These are phyloP conservation scores for Echria macrotheca DNA, from an alignment of 495 filamentous ascomycete species.

Conservation along the genomic window DNA sequence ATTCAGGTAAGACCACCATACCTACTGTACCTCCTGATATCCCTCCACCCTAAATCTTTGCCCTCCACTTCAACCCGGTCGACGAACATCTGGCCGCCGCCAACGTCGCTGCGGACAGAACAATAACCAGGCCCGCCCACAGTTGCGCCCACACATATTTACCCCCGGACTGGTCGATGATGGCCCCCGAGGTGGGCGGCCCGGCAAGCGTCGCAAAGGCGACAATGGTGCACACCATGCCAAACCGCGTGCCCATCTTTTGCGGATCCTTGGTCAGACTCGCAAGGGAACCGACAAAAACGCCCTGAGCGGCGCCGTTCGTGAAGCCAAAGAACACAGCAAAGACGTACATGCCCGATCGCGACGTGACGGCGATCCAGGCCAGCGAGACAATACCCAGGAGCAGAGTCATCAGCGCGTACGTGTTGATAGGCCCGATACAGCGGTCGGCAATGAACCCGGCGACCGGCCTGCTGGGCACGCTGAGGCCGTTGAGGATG, in stretches of 20 bases:
- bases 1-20: too few species aligned
- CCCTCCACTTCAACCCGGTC: conserved; percentile 21
- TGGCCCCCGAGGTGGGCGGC: conserved; percentile 39
- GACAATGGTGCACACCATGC: conserved; percentile 39
- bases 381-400: conserved; percentile 32
- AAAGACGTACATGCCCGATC: conserved; percentile 38
- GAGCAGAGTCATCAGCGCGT: conserved; percentile 23
- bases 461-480: conserved; percentile 32
- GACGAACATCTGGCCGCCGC: conserved; percentile 13
- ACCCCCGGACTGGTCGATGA: conserved; percentile 34
- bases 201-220: conserved; percentile 39
- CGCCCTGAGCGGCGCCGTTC: conserved; percentile 35
- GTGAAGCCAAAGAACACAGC: conserved; percentile 36
- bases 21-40: too few species aligned
- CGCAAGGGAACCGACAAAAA: conserved; percentile 33
- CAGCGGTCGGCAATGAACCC: conserved; percentile 37
- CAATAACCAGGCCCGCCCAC: conserved; percentile 36
- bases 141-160: conserved; percentile 36
- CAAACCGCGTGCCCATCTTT: conserved; percentile 41
- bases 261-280: conserved; percentile 34
- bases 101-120: conserved; percentile 22
- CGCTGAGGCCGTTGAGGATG: conserved; percentile 37
- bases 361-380: conserved; percentile 34
- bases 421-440: conserved; percentile 38
- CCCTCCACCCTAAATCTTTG: conserved; percentile 32